A percentile compares a stretch with the other conserved stretches of the same genome.
phyloP scores from a whole-genome alignment of 495 filamentous ascomycete species.

The Annulohypoxylon maeteangense region DNA sequence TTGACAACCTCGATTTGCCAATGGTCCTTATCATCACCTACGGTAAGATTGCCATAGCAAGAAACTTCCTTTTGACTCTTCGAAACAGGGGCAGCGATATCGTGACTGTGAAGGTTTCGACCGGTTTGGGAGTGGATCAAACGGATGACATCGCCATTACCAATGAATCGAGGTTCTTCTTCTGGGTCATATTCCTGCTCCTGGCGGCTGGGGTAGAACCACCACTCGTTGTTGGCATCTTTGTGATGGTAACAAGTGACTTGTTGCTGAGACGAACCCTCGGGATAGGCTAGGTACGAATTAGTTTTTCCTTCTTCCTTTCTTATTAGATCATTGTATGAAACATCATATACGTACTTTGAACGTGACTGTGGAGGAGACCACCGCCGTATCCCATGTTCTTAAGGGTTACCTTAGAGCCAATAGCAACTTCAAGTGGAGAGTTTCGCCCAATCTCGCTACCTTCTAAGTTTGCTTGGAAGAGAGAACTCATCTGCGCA shows the following conservation, averaged over 20 bases:
- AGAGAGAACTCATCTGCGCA: constrained; percentile 98
- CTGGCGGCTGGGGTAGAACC: constrained; percentile 90
- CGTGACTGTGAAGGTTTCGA: constrained; percentile 94
- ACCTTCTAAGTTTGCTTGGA: constrained; percentile 94
- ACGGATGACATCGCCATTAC: constrained; percentile 81
- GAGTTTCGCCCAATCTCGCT: constrained; percentile 94
- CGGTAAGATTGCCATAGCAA: constrained; percentile 93
- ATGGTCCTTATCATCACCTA: constrained; percentile 98
- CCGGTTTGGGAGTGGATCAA: constrained; percentile 96
- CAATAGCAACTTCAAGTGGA: constrained; percentile 87
- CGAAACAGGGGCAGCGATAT: constrained; percentile 85
- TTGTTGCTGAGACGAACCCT: constrained; percentile 94
- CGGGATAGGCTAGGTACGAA: constrained; percentile 74
- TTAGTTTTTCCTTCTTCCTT: constrained; percentile 27
- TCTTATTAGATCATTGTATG: background rate
- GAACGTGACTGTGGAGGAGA: constrained; percentile 96
- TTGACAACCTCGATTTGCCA: constrained; percentile 93
- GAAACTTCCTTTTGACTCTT: constrained; percentile 94
- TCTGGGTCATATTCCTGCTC: constrained; percentile 78
- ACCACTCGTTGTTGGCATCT: constrained; percentile 99
- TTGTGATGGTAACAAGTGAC: constrained; percentile 99
- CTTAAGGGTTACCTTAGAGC: constrained; percentile 92
- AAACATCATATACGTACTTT: constrained; percentile 55
- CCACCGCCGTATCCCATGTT: constrained; percentile 99
- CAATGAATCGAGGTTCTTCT: constrained; percentile 74